These are phyloP conservation scores for Tolypocladium amazonense DNA, from an alignment of 2,329 filamentous ascomycete genomes.

Conservation along the genomic window DNA sequence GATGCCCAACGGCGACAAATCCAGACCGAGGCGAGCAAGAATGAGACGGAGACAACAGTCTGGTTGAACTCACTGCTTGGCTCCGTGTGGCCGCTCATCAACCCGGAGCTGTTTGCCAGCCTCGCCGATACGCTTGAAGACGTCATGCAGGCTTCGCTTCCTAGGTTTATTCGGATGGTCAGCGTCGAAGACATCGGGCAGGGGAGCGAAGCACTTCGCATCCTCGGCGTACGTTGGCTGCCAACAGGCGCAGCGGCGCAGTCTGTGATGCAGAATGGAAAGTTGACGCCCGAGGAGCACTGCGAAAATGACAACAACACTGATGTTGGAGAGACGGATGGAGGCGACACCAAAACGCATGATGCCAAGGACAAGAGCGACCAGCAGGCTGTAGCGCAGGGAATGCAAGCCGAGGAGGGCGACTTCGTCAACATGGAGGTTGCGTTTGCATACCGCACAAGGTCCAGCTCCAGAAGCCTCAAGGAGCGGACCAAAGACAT, in stretches of 20 bases:
- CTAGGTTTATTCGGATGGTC: slow-evolving; percentile 61
- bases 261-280: slow-evolving; percentile 48
- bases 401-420: slow-evolving; percentile 67
- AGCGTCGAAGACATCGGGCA: slow-evolving; percentile 67
- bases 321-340: slow-evolving; percentile 6
- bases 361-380: slow-evolving; percentile 21
- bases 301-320: slow-evolving; percentile 19
- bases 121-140: slow-evolving; percentile 64
- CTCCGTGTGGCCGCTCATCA: slow-evolving; percentile 64
- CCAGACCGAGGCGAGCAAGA: slow-evolving; percentile 26
- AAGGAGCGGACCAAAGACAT: slow-evolving; percentile 57
- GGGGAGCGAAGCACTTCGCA: slow-evolving; percentile 59
- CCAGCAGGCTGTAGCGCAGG: slow-evolving; percentile 30
- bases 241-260: slow-evolving; percentile 58
- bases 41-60: slow-evolving; percentile 51
- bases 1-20: slow-evolving; percentile 48
- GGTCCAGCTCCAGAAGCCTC: slow-evolving; percentile 48
- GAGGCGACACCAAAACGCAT: slow-evolving; percentile 11
- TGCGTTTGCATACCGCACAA: slow-evolving; percentile 61
- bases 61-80: slow-evolving; percentile 63
- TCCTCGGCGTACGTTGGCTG: slow-evolving; percentile 62
- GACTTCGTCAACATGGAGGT: slow-evolving; percentile 71
- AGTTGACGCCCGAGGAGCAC: slow-evolving; percentile 28
- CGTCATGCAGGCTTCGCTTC: slow-evolving; percentile 68
- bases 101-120: slow-evolving; percentile 62